Percentiles rank a stretch among this genome's conserved stretches.
These are phyloP conservation scores for Cutaneotrichosporon sp. DNA, from an alignment of 1,284 basidiomycete genomes.

Conservation along the genomic window DNA sequence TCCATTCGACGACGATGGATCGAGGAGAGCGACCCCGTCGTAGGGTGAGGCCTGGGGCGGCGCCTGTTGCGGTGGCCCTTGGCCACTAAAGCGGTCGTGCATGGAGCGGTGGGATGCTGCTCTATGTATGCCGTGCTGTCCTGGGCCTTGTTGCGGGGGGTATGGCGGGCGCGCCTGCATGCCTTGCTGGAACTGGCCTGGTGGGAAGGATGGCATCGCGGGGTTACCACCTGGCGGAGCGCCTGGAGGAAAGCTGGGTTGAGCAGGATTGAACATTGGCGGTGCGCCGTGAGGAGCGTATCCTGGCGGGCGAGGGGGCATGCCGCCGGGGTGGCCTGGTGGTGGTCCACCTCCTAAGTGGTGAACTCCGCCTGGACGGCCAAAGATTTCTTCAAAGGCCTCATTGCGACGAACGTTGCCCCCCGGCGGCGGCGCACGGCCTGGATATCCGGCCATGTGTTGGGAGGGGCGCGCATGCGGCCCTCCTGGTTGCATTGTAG, in stretches of 20 bases:
- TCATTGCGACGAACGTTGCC: conserved; percentile 36
- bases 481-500: conserved; percentile 9
- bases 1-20: neutral
- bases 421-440: neutral
- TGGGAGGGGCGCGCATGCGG: conserved; percentile 9
- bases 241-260: conserved; percentile 8
- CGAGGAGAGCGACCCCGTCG: conserved; percentile 4
- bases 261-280: conserved; percentile 3
- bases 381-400: conserved; percentile 49
- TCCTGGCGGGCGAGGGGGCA: neutral
- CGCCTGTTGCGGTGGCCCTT: neutral
- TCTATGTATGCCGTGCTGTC: neutral
- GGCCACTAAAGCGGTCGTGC: neutral
- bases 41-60: conserved; percentile 1
- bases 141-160: conserved; percentile 5
- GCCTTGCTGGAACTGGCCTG: conserved; percentile 3
- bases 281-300: neutral
- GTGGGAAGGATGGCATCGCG: conserved; percentile 1
- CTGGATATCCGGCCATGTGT: neutral
- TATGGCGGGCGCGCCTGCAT: conserved; percentile 4
- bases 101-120: neutral
- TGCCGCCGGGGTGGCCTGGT: conserved; percentile 1
- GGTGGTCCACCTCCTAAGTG: conserved; percentile 28
- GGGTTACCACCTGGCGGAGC: conserved; percentile 1
- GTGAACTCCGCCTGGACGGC: conserved; percentile 44